phyloP scores from a whole-genome alignment of 805 yeast species.

The Hanseniaspora nectarophila region DNA sequence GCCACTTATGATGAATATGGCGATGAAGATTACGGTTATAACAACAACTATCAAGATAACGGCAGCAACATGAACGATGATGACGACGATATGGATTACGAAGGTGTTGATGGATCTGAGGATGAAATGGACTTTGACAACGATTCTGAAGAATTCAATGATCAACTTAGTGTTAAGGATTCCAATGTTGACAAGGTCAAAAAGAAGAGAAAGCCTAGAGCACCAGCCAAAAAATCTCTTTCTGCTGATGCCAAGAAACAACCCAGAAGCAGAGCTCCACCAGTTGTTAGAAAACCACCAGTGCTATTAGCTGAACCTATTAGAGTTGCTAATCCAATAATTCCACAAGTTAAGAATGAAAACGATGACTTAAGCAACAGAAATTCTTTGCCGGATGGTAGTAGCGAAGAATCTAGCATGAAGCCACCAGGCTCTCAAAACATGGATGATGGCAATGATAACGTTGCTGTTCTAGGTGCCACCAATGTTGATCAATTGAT shows the following conservation, averaged over 20 bases:
- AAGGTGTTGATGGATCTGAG: neutral
- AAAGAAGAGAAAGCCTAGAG: neutral
- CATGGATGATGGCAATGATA: slow-evolving; percentile 34
- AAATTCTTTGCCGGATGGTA: neutral
- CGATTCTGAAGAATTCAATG: neutral
- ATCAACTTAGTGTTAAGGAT: neutral
- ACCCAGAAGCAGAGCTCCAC: neutral
- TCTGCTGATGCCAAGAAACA: neutral
- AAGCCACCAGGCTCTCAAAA: neutral
- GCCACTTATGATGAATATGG: neutral
- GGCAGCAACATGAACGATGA: neutral
- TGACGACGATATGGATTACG: neutral
- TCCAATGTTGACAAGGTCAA: neutral
- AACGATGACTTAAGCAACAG: neutral
- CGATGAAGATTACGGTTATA: neutral
- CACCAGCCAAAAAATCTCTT: neutral
- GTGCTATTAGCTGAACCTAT: slow-evolving; percentile 12
- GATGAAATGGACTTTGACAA: neutral
- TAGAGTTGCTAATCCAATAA: slow-evolving; percentile 13
- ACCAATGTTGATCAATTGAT: slow-evolving; percentile 84
- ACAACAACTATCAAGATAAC: neutral
- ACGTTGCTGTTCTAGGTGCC: slow-evolving; percentile 64
- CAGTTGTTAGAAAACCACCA: neutral
- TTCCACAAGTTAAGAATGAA: neutral
- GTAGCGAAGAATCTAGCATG: neutral